Conservation (phyloP, 176 grass and related monocot genomes). For the Rhynchospora pubera region DNA sequence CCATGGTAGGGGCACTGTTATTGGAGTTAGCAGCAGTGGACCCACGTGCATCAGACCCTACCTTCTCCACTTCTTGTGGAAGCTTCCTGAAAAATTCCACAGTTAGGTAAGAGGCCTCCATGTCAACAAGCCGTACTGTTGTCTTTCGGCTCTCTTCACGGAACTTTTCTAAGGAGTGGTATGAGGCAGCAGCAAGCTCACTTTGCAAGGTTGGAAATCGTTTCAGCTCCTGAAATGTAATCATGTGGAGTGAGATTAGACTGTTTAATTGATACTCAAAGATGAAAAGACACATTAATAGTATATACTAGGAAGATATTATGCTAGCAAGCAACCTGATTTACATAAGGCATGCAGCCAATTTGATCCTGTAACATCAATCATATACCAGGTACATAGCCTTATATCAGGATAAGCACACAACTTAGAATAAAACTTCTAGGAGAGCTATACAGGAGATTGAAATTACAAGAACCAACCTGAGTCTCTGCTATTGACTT, state of each 20-base stretch:
- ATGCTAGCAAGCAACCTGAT: neutral
- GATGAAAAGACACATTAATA: neutral
- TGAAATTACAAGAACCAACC: constrained; percentile 33
- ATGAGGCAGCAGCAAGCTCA: constrained; percentile 72
- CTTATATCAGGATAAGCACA: neutral
- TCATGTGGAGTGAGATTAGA: neutral
- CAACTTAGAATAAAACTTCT: neutral
- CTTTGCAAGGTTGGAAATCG: constrained; percentile 78
- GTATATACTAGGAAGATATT: neutral
- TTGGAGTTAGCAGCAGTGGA: constrained; percentile 27
- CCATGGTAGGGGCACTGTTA: constrained; percentile 29
- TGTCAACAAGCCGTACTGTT: constrained; percentile 69
- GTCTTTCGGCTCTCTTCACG: constrained; percentile 75
- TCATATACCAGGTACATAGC: neutral
- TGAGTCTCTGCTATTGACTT: constrained; percentile 87
- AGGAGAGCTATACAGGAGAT: neutral
- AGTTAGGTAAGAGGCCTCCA: constrained; percentile 76
- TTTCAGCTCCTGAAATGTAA: constrained; percentile 67
- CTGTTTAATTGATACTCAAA: neutral
- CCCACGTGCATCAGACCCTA: constrained; percentile 13
- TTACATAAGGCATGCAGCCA: neutral
- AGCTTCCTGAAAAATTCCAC: constrained; percentile 94
- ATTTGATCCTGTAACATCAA: neutral
- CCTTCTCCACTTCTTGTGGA: constrained; percentile 74
- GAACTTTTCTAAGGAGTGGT: constrained; percentile 65